Percentiles rank a stretch among this genome's conserved stretches.
These are phyloP conservation scores for Boletus huronensis DNA, from an alignment of 768 basidiomycete genomes.

Conservation along the genomic window DNA sequence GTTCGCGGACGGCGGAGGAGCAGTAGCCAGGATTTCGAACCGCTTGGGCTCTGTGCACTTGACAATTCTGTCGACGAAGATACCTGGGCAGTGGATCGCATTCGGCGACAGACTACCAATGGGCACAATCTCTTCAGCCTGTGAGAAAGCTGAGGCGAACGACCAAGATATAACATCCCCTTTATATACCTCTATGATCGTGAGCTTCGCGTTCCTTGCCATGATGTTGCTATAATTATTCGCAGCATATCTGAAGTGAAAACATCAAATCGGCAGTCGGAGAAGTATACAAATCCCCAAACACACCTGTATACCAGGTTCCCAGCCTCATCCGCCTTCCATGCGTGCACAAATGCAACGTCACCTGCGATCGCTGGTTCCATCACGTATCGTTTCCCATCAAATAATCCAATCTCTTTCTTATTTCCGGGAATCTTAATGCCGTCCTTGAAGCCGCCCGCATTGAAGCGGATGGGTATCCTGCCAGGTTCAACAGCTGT, in stretches of 20 bases:
- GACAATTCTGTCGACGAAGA: constrained; percentile 85
- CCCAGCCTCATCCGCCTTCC: constrained; percentile 88
- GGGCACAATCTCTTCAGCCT: constrained; percentile 88
- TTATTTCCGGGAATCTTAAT: constrained; percentile 66
- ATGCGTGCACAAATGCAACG: constrained; percentile 79
- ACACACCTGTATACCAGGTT: constrained; percentile 80
- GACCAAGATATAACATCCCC: neutral
- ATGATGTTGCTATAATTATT: constrained; percentile 83
- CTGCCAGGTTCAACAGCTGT: constrained; percentile 73
- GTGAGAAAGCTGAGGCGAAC: neutral
- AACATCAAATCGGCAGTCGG: neutral
- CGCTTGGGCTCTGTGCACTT: constrained; percentile 67
- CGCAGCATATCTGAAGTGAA: constrained; percentile 61
- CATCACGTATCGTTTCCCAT: constrained; percentile 71
- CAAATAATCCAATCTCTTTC: constrained; percentile 71
- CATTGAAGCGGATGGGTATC: constrained; percentile 74
- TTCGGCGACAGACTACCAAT: constrained; percentile 77
- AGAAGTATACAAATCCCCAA: neutral
- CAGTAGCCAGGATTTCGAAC: constrained; percentile 69
- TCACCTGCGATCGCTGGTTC: constrained; percentile 76
- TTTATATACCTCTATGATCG: constrained; percentile 72
- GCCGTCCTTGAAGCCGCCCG: constrained; percentile 64
- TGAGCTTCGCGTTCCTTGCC: constrained; percentile 83
- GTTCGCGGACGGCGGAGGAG: constrained; percentile 39
- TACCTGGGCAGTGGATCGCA: constrained; percentile 73